Percentiles rank a stretch among this genome's conserved stretches.
Conservation (phyloP, 192 early-diverging fungal species). For the Coemansia sp. region DNA sequence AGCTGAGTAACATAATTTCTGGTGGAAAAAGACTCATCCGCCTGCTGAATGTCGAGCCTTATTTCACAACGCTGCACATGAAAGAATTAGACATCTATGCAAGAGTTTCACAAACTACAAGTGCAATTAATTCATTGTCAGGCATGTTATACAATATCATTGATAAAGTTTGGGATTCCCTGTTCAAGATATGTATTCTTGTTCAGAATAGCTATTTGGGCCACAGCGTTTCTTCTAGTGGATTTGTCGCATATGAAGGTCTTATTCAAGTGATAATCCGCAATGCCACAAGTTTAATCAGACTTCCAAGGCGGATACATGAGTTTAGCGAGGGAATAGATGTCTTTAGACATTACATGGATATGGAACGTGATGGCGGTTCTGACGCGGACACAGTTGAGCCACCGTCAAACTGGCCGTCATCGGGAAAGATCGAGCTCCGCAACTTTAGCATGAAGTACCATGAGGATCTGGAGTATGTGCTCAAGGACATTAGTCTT, state of each 20-base stretch:
- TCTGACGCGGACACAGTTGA: slow-evolving; percentile 30
- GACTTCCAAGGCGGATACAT: slow-evolving; percentile 11
- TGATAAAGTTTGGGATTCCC: slow-evolving; percentile 46
- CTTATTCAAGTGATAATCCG: slow-evolving; percentile 10
- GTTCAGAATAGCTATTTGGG: slow-evolving; percentile 19
- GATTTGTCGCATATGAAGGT: slow-evolving; percentile 15
- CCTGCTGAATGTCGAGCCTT: slow-evolving; percentile 55
- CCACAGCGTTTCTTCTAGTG: slow-evolving; percentile 23
- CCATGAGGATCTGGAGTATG: slow-evolving; percentile 51
- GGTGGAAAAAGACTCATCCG: slow-evolving; percentile 69
- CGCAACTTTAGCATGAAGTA: slow-evolving; percentile 62
- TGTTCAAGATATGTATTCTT: slow-evolving; percentile 22
- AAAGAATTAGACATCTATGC: slow-evolving; percentile 60
- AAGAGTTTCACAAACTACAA: slow-evolving; percentile 55
- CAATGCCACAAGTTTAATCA: slow-evolving; percentile 9
- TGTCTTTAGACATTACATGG: slow-evolving; percentile 32
- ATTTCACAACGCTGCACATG: slow-evolving; percentile 57
- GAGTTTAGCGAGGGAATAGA: slow-evolving; percentile 15
- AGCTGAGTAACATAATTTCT: slow-evolving; percentile 6
- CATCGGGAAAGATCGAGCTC: slow-evolving; percentile 58
- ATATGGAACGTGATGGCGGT: slow-evolving; percentile 43
- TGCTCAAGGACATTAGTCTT: slow-evolving; percentile 36
- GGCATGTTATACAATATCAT: slow-evolving; percentile 46
- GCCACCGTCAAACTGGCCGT: slow-evolving; percentile 68
- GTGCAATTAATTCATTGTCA: slow-evolving; percentile 64